These are phyloP conservation scores for Candida rishiriensis DNA, from an alignment of 805 yeast species.

Conservation along the genomic window DNA sequence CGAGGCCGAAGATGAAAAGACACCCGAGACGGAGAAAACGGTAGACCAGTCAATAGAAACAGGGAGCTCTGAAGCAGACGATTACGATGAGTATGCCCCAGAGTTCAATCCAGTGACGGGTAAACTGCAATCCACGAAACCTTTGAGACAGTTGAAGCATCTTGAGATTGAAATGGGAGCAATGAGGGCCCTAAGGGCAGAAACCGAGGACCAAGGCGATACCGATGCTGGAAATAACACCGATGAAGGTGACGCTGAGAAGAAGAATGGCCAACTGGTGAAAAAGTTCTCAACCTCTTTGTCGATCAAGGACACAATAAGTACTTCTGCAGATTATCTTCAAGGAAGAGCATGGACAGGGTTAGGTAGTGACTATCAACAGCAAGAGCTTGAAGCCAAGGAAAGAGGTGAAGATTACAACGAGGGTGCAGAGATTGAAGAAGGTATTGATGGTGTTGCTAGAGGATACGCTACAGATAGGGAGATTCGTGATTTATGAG, in stretches of 20 bases:
- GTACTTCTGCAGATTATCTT: conserved; percentile 79
- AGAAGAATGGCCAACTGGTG: conserved; percentile 37
- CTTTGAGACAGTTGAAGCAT: conserved; percentile 65
- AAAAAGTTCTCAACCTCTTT: conserved; percentile 55
- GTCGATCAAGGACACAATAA: conserved; percentile 69
- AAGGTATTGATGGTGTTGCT: conserved; percentile 86
- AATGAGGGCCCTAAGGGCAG: conserved; percentile 9
- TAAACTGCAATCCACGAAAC: conserved; percentile 62
- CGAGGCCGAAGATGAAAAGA: conserved; percentile 17
- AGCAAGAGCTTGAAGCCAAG: conserved; percentile 22
- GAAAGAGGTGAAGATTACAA: conserved; percentile 36
- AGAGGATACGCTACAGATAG: conserved; percentile 64
- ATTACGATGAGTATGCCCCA: conserved; percentile 56
- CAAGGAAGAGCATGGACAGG: conserved; percentile 83
- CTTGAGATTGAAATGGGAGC: conserved; percentile 50
- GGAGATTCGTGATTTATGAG: conserved; percentile 3
- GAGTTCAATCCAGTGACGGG: conserved; percentile 90
- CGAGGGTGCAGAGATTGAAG: conserved; percentile 77
- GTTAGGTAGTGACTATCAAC: conserved; percentile 73
- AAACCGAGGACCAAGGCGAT: conserved; percentile 6
- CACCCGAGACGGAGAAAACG: conserved; percentile 4
- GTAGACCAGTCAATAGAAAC: neutral
- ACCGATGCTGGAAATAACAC: conserved; percentile 18
- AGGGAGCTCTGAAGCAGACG: conserved; percentile 13
- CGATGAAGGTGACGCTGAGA: conserved; percentile 11